Percentiles rank a stretch among this genome's conserved stretches.
Conservation (phyloP, 2,329 filamentous ascomycete genomes). For the Penicillium brevicompactum region DNA sequence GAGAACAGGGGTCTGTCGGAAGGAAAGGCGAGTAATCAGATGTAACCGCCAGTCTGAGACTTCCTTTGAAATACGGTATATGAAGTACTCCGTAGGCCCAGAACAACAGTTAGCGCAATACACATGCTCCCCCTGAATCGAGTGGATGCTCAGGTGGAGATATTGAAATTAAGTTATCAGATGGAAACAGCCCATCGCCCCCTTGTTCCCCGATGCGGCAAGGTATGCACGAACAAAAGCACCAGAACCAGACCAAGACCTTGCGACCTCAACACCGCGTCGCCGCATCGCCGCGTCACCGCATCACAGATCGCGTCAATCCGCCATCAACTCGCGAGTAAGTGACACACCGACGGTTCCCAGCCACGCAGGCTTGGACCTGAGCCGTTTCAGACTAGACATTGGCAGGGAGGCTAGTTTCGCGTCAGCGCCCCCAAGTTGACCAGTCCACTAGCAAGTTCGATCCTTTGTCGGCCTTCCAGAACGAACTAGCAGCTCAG, state of each 20-base stretch:
- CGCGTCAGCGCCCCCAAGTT: background rate
- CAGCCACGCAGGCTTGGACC: background rate
- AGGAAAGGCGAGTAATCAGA: background rate
- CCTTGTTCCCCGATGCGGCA: background rate
- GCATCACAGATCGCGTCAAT: background rate
- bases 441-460: background rate
- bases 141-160: background rate
- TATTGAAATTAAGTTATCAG: constrained; percentile 18
- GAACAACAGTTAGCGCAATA: background rate
- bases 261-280: background rate
- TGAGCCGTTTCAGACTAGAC: background rate
- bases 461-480: background rate
- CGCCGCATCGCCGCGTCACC: background rate
- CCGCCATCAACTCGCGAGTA: background rate
- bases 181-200: constrained; percentile 8
- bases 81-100: background rate
- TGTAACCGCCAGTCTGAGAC: background rate
- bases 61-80: background rate
- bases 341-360: background rate
- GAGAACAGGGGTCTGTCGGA: background rate
- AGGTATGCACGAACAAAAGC: background rate
- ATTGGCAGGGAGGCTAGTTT: background rate
- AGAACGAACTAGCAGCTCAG: constrained; percentile 4
- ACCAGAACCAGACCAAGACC: background rate
- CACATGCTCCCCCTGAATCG: background rate